Evolutionary conservation across 2,329 filamentous ascomycete genomes (phyloP), one percentile per base, ranked within the genome.

Genomic region (Fusarium mexicanum): DNA sequence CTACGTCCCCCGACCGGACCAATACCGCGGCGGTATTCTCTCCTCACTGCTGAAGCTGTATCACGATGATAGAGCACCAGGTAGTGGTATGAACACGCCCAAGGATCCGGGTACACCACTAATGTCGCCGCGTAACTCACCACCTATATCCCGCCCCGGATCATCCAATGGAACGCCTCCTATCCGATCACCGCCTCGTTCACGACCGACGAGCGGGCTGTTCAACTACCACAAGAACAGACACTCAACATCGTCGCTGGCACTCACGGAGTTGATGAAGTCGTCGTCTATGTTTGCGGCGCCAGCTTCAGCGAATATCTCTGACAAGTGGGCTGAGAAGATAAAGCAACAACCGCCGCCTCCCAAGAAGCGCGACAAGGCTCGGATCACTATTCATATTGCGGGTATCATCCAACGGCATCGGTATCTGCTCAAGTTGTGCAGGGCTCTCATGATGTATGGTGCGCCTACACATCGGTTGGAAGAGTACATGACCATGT

Each of bases 401-500:
- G 90, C 90, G 10, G 86, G 89, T 70, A 95, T 93, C 22, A 88
- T 98, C 26, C 91, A 91, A 41, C 90, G 95, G 6, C 95, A 98
- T 76, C 89, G 90, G 62, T 98, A 97, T 80, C 87, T 98, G 18
- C 88, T 95, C 62, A 94, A 93, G 80, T 88, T 98, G 44, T 98
- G 95, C 80, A 90, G 91, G 46, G 94, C 94, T 3, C 85, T 98
- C 66, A 98, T 98, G 95, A 87, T 91, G 79, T 98, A 94, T 73
- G 95, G 95, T 18, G 95, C 95, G 2, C 95, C 95, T 2, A 97
- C 95, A 0, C 95, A 98, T 84, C 91, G 95, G 17, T 86, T 98
- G 26, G 95, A 98, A 82, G 93, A 97, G 80, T 98, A 97, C 81
- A 92, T 98, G 90, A 91, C 89, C 72, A 97, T 96, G 93, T 95